A percentile compares a stretch with the other conserved stretches of the same genome.
phyloP scores from a whole-genome alignment of 1,284 basidiomycete genomes.

The Pseudozyma sp. region DNA sequence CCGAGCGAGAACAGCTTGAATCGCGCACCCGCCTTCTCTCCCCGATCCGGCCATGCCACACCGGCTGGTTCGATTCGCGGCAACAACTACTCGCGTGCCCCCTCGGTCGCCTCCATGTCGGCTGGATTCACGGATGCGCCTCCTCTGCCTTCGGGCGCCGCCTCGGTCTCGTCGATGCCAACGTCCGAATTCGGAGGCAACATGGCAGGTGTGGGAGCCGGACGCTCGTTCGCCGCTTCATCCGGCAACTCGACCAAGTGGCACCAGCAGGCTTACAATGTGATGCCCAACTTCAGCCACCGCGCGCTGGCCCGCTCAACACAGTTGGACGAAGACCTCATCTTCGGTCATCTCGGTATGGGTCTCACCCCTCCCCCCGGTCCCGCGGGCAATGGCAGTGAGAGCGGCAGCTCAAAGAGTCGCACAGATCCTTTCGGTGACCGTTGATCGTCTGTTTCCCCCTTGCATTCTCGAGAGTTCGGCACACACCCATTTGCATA shows the following conservation, averaged over 20 bases:
- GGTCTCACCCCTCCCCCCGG: slow-evolving; percentile 32
- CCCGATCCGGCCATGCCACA: slow-evolving; percentile 35
- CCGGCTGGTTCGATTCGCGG: slow-evolving; percentile 44
- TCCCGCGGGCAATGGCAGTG: slow-evolving; percentile 41
- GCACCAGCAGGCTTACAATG: slow-evolving; percentile 51
- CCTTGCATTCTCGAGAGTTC: neutral
- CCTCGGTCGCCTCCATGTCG: slow-evolving; percentile 46
- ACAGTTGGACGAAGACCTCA: slow-evolving; percentile 48
- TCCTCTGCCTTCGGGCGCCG: slow-evolving; percentile 36
- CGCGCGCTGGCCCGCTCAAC: slow-evolving; percentile 44
- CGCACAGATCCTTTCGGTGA: slow-evolving; percentile 46
- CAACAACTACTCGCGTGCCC: slow-evolving; percentile 46
- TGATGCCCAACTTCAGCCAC: slow-evolving; percentile 49
- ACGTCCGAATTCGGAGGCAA: slow-evolving; percentile 41
- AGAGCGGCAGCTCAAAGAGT: slow-evolving; percentile 39
- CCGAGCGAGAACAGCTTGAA: slow-evolving; percentile 38
- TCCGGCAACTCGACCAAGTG: slow-evolving; percentile 54
- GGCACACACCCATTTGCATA: slow-evolving; percentile 1
- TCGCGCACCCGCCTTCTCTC: slow-evolving; percentile 17
- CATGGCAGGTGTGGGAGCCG: slow-evolving; percentile 51
- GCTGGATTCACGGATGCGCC: slow-evolving; percentile 45
- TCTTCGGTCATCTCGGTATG: slow-evolving; percentile 51
- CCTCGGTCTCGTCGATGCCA: slow-evolving; percentile 36
- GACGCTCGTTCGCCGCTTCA: slow-evolving; percentile 35
- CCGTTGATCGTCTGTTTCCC: slow-evolving; percentile 11